Base-by-base conservation (phyloP, 768 basidiomycete species). In the Russula abietina region DNA sequence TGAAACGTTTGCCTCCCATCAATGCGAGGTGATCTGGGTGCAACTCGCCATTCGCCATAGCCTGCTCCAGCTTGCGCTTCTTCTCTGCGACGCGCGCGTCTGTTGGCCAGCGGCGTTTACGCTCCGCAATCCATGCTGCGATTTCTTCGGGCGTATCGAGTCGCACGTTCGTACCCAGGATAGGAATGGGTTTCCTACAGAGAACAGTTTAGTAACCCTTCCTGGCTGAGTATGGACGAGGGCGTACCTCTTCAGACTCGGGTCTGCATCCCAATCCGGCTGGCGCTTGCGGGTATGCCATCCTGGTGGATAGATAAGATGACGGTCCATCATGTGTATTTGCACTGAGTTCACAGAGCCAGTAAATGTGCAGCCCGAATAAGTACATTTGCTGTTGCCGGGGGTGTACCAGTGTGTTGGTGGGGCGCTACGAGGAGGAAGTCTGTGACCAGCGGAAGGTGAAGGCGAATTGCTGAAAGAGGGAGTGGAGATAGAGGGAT, bases 251-350 rank as follows among this genome's bases (percentile, higher is more conserved):
- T 84, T 89, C 56, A 93, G 77, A 72, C 83, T 86, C 17, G 87
- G 88, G 74, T 92, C 91, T 2, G 91, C 84, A 70, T 91, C 90
- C 89, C 90, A 91, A 33, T 87, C 87, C 39, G 72, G 60, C 69
- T 77, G 81, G 59, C 80, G 79, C 65, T 78, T 80, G 66, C 73
- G 72, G 51, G 81, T 78, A 32, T 86, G 77, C 85, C 87, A 91
- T 24, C 84, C 86, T 49, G 82, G 80, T 26, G 92, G 91, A 66
- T 83, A 91, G 52, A 93, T 84, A 48, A 93, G 78, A 72, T 93
- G 91, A n/a, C 91, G 80, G 68, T 93, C 91, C 91, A 92, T 93
- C 84, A 85, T 87, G 70, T 94, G 92, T 32, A 77, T 79, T 72
- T 92, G 87, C 17, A 92, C 82, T 28, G 83, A 76, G 70, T 89